These are phyloP conservation scores for Takakia lepidozioides DNA, from an alignment of 225 moss, liverwort and hornwort species.

Conservation along the genomic window DNA sequence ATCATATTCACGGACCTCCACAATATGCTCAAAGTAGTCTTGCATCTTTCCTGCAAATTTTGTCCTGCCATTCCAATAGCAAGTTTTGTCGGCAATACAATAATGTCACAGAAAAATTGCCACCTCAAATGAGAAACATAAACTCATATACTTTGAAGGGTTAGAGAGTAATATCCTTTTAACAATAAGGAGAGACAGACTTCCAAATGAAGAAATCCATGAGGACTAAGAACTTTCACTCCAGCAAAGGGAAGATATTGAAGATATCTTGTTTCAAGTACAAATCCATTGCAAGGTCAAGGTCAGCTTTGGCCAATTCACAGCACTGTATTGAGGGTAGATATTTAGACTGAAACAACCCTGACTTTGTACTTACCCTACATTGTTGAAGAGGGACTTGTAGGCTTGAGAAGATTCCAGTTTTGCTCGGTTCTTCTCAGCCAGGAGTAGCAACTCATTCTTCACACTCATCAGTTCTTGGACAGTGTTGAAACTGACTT, in stretches of 20 bases:
- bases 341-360: no score
- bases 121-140: conserved; percentile 9
- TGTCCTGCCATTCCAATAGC: conserved; percentile 22
- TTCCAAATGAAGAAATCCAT: no score
- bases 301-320: conserved; percentile 1
- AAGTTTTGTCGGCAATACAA: not conserved
- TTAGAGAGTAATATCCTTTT: no score
- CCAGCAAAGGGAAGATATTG: not conserved
- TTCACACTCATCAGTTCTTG: conserved; percentile 90
- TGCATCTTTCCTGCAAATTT: conserved; percentile 59
- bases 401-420: conserved; percentile 77
- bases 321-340: not conserved
- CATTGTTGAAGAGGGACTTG: conserved; percentile 56
- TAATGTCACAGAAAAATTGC: no score
- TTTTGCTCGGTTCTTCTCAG: conserved; percentile 79
- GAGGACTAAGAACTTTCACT: conserved; percentile 1
- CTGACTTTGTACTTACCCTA: no score
- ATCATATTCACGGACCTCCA: conserved; percentile 84
- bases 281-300: not conserved
- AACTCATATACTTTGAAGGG: no score
- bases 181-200: no score
- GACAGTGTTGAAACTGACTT: conserved; percentile 85
- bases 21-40: conserved; percentile 73
- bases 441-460: conserved; percentile 64
- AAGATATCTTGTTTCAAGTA: conserved; percentile 1